Conservation (phyloP, 371 early-diverging fungal genomes). For the Vairimorpha apis region DNA sequence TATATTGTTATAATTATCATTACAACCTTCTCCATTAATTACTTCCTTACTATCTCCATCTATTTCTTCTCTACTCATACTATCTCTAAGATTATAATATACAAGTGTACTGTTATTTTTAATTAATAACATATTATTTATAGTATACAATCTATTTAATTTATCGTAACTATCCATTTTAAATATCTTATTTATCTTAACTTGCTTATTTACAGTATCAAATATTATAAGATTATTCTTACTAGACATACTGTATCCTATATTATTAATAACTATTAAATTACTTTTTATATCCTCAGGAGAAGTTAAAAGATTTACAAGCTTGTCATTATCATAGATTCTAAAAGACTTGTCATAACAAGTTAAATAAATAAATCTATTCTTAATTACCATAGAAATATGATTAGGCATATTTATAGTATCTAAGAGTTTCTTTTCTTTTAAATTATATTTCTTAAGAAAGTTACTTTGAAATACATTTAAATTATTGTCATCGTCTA, state of each 20-base stretch:
- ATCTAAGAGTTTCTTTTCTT: neutral
- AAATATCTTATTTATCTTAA: slow-evolving; percentile 15
- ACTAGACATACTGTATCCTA: neutral
- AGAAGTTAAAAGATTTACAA: neutral
- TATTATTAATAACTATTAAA: slow-evolving; percentile 13
- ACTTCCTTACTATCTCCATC: neutral
- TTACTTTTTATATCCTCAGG: slow-evolving; percentile 18
- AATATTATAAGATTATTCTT: slow-evolving; percentile 7
- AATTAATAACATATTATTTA: slow-evolving; percentile 11
- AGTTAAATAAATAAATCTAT: slow-evolving; percentile 5
- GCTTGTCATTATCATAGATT: slow-evolving; percentile 7
- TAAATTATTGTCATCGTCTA: slow-evolving; percentile 7
- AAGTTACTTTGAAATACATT: slow-evolving; percentile 1
- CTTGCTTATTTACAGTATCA: slow-evolving; percentile 12
- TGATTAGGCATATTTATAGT: slow-evolving; percentile 14
- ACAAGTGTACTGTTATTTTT: neutral
- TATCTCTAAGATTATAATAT: neutral
- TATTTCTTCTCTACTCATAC: neutral
- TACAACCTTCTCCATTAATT: slow-evolving; percentile 4
- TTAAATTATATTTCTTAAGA: slow-evolving; percentile 16
- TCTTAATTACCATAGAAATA: slow-evolving; percentile 9
- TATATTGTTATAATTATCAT: neutral
- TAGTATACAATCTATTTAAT: neutral
- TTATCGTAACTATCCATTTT: neutral
- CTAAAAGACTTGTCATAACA: slow-evolving; percentile 26